Percentiles rank a stretch among this genome's conserved stretches.
phyloP scores from a whole-genome alignment of 2,329 filamentous ascomycete species.

The Xylaria sp. region DNA sequence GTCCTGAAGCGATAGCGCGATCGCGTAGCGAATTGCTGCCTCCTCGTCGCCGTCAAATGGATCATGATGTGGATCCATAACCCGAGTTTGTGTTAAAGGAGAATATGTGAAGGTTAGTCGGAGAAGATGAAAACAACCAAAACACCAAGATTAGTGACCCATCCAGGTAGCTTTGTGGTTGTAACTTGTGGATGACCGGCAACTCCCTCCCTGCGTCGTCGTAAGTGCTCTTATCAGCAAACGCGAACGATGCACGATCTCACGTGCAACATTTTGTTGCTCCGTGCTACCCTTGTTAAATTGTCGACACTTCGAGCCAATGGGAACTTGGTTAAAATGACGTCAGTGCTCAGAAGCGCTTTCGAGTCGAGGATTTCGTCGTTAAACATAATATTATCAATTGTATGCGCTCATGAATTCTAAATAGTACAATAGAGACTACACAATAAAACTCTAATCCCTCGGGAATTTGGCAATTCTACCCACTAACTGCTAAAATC shows the following conservation, averaged over 20 bases:
- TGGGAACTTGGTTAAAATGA: background rate
- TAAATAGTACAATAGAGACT: background rate
- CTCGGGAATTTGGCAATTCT: background rate
- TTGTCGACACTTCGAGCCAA: background rate
- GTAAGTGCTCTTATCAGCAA: background rate
- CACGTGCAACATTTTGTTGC: constrained; percentile 19
- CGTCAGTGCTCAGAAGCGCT: constrained; percentile 12
- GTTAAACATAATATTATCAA: background rate
- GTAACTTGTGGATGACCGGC: background rate
- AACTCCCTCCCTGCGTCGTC: background rate
- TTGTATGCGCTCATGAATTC: background rate
- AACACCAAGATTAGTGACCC: background rate
- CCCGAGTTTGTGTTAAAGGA: background rate
- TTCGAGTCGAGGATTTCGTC: background rate
- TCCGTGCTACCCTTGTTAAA: constrained; percentile 9
- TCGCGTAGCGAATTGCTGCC: constrained; percentile 68
- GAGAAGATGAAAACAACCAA: background rate
- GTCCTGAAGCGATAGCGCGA: constrained; percentile 65
- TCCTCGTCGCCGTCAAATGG: constrained; percentile 60
- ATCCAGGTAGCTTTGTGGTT: background rate
- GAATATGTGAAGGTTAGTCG: background rate
- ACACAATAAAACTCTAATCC: background rate
- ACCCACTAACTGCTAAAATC: background rate
- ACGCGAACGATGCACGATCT: constrained; percentile 36
- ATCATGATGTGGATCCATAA: constrained; percentile 43